phyloP scores from a whole-genome alignment of 257 asterid species.

The Solanum tarijense region DNA sequence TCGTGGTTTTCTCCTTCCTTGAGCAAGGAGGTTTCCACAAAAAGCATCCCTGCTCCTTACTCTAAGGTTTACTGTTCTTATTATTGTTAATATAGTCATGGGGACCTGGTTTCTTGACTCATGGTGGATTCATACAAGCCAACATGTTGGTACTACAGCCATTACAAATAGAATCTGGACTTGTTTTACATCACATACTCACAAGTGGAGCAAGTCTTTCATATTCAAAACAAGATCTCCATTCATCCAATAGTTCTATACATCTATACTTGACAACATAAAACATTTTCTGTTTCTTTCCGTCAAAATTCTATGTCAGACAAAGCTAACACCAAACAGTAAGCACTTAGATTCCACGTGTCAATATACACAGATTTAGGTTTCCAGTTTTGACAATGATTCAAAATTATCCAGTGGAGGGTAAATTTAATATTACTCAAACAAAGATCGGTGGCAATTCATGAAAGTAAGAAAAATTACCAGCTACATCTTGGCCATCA shows the following conservation, averaged over 20 bases:
- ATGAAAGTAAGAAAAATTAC: conserved; percentile 8
- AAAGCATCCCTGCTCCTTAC: not conserved
- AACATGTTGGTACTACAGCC: not conserved
- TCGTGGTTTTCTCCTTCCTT: not conserved
- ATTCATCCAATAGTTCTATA: not conserved
- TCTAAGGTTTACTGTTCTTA: not conserved
- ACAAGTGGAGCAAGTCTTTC: not conserved
- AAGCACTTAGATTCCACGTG: not conserved
- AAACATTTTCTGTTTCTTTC: not conserved
- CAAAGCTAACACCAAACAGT: not conserved
- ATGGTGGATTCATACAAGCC: not conserved
- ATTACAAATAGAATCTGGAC: not conserved
- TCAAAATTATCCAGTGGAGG: not conserved
- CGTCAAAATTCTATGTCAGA: not conserved
- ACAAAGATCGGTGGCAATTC: not conserved
- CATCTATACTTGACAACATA: not conserved
- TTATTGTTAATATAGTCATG: no score
- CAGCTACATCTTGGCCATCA: conserved; percentile 71
- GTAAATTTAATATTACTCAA: not conserved
- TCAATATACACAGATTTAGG: not conserved
- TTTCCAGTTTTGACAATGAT: not conserved
- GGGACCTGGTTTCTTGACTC: not conserved
- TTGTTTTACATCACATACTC: no score
- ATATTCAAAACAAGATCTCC: not conserved
- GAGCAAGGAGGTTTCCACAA: not conserved